Percentiles rank a stretch among this genome's conserved stretches.
Conservation (phyloP, 31 red algal genomes). For the Porphyra umbilicalis region DNA sequence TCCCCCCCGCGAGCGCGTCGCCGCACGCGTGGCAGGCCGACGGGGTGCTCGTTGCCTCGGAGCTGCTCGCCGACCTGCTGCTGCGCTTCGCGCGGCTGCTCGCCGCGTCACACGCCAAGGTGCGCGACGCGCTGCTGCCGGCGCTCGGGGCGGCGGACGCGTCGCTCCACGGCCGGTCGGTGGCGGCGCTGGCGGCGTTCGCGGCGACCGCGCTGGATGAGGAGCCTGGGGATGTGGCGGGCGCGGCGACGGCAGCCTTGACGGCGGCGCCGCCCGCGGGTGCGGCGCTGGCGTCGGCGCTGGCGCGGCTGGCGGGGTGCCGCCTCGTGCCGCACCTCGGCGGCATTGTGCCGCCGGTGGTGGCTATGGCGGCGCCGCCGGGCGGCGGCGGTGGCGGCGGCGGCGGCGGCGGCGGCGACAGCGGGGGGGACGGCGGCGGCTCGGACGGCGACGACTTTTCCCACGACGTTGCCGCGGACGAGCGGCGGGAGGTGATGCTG, state of each 20-base stretch:
- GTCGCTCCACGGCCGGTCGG: slow-evolving; percentile 44
- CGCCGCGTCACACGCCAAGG: slow-evolving; percentile 13
- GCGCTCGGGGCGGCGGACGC: slow-evolving; percentile 26
- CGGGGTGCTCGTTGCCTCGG: slow-evolving; percentile 50
- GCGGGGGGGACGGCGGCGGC: too few relatives aligned
- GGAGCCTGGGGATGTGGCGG: slow-evolving; percentile 33
- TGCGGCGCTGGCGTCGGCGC: neutral
- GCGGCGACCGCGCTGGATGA: slow-evolving; percentile 16
- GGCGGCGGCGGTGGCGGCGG: neutral
- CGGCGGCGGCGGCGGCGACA: too few relatives aligned
- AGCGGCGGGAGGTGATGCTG: neutral
- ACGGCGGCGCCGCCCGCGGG: neutral
- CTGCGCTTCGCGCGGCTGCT: slow-evolving; percentile 19
- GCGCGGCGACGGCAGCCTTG: slow-evolving; percentile 20
- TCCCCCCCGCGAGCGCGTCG: slow-evolving; percentile 12
- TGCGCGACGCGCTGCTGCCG: slow-evolving; percentile 33
- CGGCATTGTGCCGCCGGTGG: neutral
- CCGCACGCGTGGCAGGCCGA: slow-evolving; percentile 18
- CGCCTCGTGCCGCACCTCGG: neutral
- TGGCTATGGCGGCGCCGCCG: neutral
- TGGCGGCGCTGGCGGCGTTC: slow-evolving; percentile 36
- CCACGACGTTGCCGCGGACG: neutral
- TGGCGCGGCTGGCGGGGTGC: neutral
- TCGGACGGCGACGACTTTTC: neutral
- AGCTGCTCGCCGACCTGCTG: slow-evolving; percentile 60